phyloP scores from a whole-genome alignment of 768 basidiomycete species.

The Amanita inopinata region DNA sequence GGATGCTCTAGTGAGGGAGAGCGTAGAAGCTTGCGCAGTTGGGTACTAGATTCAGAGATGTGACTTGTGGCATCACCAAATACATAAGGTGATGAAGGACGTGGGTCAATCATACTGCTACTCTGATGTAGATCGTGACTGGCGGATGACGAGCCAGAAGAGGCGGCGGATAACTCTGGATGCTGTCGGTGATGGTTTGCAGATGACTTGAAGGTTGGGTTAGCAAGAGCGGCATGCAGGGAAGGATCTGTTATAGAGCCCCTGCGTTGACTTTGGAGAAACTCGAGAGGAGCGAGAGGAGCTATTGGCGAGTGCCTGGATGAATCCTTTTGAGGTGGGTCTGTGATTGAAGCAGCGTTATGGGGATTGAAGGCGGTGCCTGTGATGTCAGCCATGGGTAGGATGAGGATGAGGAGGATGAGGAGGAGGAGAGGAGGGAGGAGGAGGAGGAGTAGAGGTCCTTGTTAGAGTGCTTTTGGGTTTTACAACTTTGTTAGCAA shows the following conservation, averaged over 20 bases:
- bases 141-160: slow-evolving; percentile 19
- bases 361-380: not conserved
- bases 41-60: slow-evolving; percentile 26
- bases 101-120: slow-evolving; percentile 31
- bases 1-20: slow-evolving; percentile 43
- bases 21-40: slow-evolving; percentile 51
- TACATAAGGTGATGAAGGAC: slow-evolving; percentile 58
- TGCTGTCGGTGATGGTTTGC: slow-evolving; percentile 18
- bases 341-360: not conserved
- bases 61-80: slow-evolving; percentile 56
- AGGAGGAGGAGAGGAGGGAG: slow-evolving; percentile 4
- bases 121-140: slow-evolving; percentile 22
- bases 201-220: slow-evolving; percentile 17
- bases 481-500: too few species aligned
- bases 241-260: slow-evolving; percentile 81
- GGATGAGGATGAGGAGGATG: slow-evolving; percentile 11
- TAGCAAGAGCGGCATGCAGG: slow-evolving; percentile 47
- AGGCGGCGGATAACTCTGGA: slow-evolving; percentile 14
- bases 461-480: not conserved
- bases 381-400: slow-evolving; percentile 6
- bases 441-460: too few species aligned
- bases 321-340: slow-evolving; percentile 17
- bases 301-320: slow-evolving; percentile 42
- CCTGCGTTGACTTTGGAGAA: slow-evolving; percentile 70
- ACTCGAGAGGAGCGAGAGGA: slow-evolving; percentile 68